These are phyloP conservation scores for Metschnikowia gruessii DNA, from an alignment of 805 yeast genomes.

Conservation along the genomic window DNA sequence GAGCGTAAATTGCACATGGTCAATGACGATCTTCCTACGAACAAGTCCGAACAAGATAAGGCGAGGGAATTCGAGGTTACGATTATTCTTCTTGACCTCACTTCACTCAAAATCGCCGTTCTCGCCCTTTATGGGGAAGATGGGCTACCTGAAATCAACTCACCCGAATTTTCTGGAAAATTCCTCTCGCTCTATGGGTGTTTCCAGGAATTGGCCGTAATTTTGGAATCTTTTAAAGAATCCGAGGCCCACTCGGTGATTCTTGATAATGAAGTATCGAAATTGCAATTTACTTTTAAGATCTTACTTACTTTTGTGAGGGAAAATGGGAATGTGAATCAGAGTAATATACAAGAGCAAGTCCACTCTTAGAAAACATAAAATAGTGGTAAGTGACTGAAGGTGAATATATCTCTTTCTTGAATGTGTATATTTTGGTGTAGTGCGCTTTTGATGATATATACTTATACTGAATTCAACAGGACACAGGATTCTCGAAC, in stretches of 20 bases:
- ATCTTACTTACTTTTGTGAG: neutral
- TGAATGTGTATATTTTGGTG: too few species aligned
- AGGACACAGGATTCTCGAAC: too few species aligned
- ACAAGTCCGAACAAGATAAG: neutral
- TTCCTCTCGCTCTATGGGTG: neutral
- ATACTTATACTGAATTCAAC: too few species aligned
- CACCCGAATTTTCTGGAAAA: neutral
- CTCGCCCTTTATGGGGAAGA: neutral
- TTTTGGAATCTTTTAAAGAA: neutral
- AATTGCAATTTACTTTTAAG: neutral
- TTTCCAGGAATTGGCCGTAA: neutral
- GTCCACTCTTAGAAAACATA: too few species aligned
- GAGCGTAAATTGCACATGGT: neutral
- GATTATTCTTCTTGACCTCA: neutral
- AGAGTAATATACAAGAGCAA: too few species aligned
- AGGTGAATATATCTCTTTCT: too few species aligned
- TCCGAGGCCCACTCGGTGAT: neutral
- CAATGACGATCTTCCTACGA: neutral
- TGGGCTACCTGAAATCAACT: neutral
- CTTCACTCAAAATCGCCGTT: slow-evolving; percentile 1
- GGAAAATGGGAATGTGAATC: too few species aligned
- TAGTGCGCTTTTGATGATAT: too few species aligned
- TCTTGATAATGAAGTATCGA: neutral
- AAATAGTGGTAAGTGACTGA: too few species aligned
- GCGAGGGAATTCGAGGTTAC: neutral